Conservation (phyloP, 179 eudicot genomes). For the Spinacia oleracea region DNA sequence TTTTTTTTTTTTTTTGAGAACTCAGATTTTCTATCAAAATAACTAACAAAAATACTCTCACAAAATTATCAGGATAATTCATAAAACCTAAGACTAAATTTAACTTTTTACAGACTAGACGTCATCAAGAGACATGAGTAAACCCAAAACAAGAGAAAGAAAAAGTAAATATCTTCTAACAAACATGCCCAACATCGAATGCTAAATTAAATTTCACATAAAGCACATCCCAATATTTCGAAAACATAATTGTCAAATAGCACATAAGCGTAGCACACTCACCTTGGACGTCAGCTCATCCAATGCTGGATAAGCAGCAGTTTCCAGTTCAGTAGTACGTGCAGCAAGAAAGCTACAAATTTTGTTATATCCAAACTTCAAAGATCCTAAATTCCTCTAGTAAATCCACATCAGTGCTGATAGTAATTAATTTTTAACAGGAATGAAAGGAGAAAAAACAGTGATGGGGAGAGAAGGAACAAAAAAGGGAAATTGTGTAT, state of each 20-base stretch:
- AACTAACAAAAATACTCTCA: too few species aligned
- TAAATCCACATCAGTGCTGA: too few species aligned
- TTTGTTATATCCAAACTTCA: too few species aligned
- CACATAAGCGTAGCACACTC: slow-evolving; percentile 8
- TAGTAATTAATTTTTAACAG: too few species aligned
- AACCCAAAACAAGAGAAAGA: neutral
- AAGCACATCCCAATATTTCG: neutral
- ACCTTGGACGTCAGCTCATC: slow-evolving; percentile 56
- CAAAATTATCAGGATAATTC: neutral
- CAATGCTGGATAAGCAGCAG: slow-evolving; percentile 51
- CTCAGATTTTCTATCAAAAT: too few species aligned
- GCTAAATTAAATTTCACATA: too few species aligned
- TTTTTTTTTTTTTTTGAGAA: too few species aligned
- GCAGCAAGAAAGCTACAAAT: slow-evolving; percentile 57
- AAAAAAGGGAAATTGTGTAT: too few species aligned
- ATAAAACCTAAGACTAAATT: neutral
- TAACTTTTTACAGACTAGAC: neutral
- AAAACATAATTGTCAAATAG: neutral
- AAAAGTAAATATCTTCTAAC: neutral
- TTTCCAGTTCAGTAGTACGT: slow-evolving; percentile 50
- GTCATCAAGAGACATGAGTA: neutral
- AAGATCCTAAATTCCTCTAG: too few species aligned
- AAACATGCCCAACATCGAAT: neutral
- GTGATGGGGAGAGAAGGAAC: too few species aligned
- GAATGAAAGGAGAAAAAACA: too few species aligned